Conservation (phyloP, 176 grass and related monocot species). For the Oryza coarctata region DNA sequence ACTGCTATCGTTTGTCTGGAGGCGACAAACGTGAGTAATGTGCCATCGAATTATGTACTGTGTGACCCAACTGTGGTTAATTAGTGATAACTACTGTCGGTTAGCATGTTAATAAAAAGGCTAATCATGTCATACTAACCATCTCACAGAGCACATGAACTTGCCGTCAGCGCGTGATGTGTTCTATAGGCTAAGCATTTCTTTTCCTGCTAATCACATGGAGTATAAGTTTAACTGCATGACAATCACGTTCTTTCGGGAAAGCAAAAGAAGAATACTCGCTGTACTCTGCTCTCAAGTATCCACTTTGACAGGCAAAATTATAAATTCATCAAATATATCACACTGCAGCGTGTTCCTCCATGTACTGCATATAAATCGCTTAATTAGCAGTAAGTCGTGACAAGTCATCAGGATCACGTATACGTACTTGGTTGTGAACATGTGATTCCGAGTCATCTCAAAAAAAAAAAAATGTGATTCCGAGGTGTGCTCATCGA, state of each 20-base stretch:
- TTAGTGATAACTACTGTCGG: neutral
- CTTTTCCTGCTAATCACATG: neutral
- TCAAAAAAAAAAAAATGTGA: too few relatives aligned
- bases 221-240: neutral
- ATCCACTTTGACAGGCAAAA: neutral
- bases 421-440: neutral
- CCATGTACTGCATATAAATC: constrained; percentile 32
- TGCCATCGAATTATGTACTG: neutral
- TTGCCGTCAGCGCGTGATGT: too few relatives aligned
- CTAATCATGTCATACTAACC: neutral
- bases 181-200: too few relatives aligned
- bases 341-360: neutral
- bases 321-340: neutral
- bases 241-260: constrained; percentile 30
- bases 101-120: neutral
- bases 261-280: constrained; percentile 22
- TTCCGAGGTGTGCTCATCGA: constrained; percentile 29
- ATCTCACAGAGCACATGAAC: too few relatives aligned
- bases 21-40: neutral
- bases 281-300: neutral
- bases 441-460: too few relatives aligned
- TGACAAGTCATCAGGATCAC: neutral
- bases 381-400: neutral
- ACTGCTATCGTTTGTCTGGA: too few relatives aligned
- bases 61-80: neutral